These are phyloP conservation scores for Esteya vermicola DNA, from an alignment of 2,329 filamentous ascomycete genomes.

Conservation along the genomic window DNA sequence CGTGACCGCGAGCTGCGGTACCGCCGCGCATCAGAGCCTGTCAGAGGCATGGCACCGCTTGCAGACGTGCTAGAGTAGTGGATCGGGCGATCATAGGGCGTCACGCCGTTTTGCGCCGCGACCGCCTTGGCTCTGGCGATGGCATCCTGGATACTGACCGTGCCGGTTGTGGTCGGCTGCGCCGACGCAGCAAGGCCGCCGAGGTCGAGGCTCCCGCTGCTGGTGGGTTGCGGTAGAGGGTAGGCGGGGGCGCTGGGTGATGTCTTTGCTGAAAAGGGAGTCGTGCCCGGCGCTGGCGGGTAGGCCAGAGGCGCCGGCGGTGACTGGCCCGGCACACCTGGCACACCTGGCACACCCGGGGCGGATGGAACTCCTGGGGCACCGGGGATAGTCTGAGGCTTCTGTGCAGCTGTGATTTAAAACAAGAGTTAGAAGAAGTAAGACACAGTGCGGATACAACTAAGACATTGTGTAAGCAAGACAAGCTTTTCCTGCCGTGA, in stretches of 20 bases:
- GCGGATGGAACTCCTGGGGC: constrained; percentile 6
- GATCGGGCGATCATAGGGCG: constrained; percentile 43
- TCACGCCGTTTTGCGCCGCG: constrained; percentile 63
- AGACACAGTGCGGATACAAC: too few relatives aligned
- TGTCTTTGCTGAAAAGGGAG: too few relatives aligned
- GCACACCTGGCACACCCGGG: too few relatives aligned
- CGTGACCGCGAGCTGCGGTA: constrained; percentile 59
- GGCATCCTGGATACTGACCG: constrained; percentile 70
- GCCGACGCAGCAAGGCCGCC: constrained; percentile 40
- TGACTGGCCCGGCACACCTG: too few relatives aligned
- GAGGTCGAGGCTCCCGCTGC: constrained; percentile 65
- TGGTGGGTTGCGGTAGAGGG: constrained; percentile 47
- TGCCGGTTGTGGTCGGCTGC: constrained; percentile 65
- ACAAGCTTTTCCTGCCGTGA: too few relatives aligned
- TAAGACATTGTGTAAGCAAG: too few relatives aligned
- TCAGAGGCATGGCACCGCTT: not conserved
- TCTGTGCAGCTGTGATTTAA: constrained; percentile 12
- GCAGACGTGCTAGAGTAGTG: constrained; percentile 28
- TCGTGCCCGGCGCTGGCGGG: too few relatives aligned
- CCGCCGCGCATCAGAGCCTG: constrained; percentile 27
- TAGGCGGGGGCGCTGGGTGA: constrained; percentile 10
- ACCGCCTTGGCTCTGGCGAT: constrained; percentile 74
- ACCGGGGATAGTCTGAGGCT: constrained; percentile 4
- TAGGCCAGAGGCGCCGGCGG: constrained; percentile 10
- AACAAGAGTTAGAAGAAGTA: too few relatives aligned